Evolutionary conservation across 371 early-diverging fungal species (phyloP).

Genomic region (Mortierella polycephala): DNA sequence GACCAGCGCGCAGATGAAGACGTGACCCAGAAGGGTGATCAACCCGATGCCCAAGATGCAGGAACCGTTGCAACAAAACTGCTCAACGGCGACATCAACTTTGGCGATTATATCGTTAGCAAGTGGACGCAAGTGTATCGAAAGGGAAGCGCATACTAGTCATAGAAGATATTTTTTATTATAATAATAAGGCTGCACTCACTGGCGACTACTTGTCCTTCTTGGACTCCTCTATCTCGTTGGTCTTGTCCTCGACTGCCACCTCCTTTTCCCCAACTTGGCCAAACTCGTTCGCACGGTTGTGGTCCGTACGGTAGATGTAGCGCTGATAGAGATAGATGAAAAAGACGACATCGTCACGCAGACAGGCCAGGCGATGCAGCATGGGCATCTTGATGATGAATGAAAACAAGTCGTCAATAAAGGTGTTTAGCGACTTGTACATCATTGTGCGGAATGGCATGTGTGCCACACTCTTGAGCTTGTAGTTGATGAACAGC

Average conservation of each 20-base stretch:
- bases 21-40: background rate
- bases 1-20: slow-evolving; percentile 41
- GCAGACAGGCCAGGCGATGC: slow-evolving; percentile 92
- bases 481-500: slow-evolving; percentile 92
- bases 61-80: slow-evolving; percentile 30
- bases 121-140: slow-evolving; percentile 55
- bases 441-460: slow-evolving; percentile 95
- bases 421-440: slow-evolving; percentile 93
- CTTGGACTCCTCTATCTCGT: slow-evolving; percentile 48
- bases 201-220: slow-evolving; percentile 52
- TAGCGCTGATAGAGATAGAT: slow-evolving; percentile 91
- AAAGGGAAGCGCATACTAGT: slow-evolving; percentile 40
- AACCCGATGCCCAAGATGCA: slow-evolving; percentile 7
- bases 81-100: slow-evolving; percentile 50
- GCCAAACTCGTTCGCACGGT: slow-evolving; percentile 92
- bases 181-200: slow-evolving; percentile 1
- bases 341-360: slow-evolving; percentile 91
- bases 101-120: slow-evolving; percentile 54
- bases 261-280: slow-evolving; percentile 74
- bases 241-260: slow-evolving; percentile 26
- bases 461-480: slow-evolving; percentile 95
- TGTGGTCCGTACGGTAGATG: slow-evolving; percentile 87
- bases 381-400: slow-evolving; percentile 95
- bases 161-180: background rate
- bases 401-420: slow-evolving; percentile 96